Evolutionary conservation across 345 rosid genomes (phyloP).

Genomic region (Eucalyptus brandiana): DNA sequence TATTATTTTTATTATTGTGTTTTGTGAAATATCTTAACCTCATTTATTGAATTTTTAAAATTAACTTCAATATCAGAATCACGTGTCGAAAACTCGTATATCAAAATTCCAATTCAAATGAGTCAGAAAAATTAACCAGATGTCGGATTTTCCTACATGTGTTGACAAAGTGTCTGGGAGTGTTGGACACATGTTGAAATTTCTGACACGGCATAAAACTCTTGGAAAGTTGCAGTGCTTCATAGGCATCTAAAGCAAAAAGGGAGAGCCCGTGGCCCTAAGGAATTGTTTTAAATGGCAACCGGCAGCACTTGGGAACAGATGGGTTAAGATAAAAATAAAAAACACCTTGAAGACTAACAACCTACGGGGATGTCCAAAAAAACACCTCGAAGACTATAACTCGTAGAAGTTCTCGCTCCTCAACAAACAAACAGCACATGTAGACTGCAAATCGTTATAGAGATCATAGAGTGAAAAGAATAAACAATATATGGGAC

Average conservation of each 20-base stretch:
- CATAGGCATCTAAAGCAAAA: background rate
- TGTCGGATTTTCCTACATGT: fast-evolving
- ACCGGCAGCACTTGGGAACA: background rate
- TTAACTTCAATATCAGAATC: fast-evolving
- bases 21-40: too few relatives aligned
- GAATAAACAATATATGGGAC: background rate
- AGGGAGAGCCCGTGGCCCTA: background rate
- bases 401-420: fast-evolving
- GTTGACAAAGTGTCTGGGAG: fast-evolving
- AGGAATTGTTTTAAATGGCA: background rate
- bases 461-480: background rate
- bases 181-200: fast-evolving
- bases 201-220: too few relatives aligned
- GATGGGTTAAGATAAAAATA: background rate
- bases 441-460: background rate
- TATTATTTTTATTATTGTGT: too few relatives aligned
- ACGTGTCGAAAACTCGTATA: too few relatives aligned
- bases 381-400: background rate
- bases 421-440: background rate
- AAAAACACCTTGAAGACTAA: background rate
- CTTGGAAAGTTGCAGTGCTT: too few relatives aligned
- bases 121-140: fast-evolving
- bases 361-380: background rate
- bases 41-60: too few relatives aligned
- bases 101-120: fast-evolving